phyloP scores from a whole-genome alignment of 345 rosid species.

The Firmiana major region DNA sequence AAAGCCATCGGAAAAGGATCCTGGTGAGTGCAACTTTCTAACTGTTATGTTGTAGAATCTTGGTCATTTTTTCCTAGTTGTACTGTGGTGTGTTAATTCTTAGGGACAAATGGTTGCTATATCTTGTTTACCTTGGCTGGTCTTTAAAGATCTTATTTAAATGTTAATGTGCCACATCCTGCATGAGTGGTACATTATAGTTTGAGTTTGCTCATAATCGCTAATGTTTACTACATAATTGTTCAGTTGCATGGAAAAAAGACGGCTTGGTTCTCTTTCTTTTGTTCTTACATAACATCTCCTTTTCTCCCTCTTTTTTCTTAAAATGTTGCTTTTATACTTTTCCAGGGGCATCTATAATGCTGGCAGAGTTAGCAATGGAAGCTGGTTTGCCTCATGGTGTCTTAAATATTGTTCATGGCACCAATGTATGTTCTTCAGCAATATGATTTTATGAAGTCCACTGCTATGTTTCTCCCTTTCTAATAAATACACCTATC shows the following conservation, averaged over 20 bases:
- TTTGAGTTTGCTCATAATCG: neutral
- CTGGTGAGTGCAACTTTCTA: constrained; percentile 48
- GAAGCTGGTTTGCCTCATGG: constrained; percentile 96
- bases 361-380: constrained; percentile 90
- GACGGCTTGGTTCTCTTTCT: neutral
- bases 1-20: constrained; percentile 99
- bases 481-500: neutral
- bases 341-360: constrained; percentile 77
- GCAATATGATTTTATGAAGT: neutral
- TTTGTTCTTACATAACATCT: neutral
- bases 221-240: neutral
- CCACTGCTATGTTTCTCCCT: neutral
- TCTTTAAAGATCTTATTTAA: neutral
- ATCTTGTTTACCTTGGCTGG: neutral
- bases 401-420: constrained; percentile 87
- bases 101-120: neutral
- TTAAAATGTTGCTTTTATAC: neutral
- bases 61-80: neutral
- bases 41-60: neutral
- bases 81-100: neutral
- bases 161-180: neutral
- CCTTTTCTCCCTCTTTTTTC: neutral
- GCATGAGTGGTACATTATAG: neutral
- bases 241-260: neutral
- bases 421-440: constrained; percentile 62